Evolutionary conservation across 495 filamentous ascomycete species (phyloP).

Genomic region (Talaromyces nanjingensis): DNA sequence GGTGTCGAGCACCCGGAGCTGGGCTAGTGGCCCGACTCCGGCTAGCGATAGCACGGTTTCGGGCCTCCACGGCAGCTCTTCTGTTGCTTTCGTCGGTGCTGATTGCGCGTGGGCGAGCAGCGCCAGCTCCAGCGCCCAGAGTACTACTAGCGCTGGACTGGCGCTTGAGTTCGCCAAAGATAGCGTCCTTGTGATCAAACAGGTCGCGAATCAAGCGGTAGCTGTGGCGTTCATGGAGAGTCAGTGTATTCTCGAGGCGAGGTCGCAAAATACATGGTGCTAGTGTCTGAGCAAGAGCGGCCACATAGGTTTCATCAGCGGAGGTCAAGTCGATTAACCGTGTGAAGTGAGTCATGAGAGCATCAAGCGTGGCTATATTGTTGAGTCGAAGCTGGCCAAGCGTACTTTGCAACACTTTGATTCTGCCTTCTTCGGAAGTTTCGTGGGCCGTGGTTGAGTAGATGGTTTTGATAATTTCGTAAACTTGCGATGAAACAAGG

Average conservation of each 20-base stretch:
- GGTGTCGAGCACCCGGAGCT: conserved; percentile 54
- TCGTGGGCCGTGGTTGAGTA: conserved; percentile 74
- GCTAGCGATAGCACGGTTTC: conserved; percentile 75
- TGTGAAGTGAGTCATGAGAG: conserved; percentile 96
- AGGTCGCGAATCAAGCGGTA: conserved; percentile 91
- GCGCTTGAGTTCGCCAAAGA: conserved; percentile 95
- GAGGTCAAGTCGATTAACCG: conserved; percentile 94
- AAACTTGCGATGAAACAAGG: conserved; percentile 94
- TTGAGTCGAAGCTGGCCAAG: conserved; percentile 90
- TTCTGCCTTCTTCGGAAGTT: conserved; percentile 61
- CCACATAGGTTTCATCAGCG: conserved; percentile 80
- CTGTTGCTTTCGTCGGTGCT: conserved; percentile 96
- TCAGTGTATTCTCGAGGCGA: conserved; percentile 75
- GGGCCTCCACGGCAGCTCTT: conserved; percentile 86
- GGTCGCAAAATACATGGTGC: conserved; percentile 87
- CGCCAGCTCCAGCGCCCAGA: conserved; percentile 20
- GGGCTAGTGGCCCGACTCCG: conserved; percentile 70
- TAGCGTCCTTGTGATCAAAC: conserved; percentile 85
- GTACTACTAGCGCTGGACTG: conserved; percentile 56
- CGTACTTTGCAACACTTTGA: conserved; percentile 92
- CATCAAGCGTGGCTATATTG: conserved; percentile 97
- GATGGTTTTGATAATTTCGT: conserved; percentile 97
- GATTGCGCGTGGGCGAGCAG: conserved; percentile 68
- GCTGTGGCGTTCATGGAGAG: conserved; percentile 89
- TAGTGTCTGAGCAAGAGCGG: conserved; percentile 68